These are phyloP conservation scores for Begonia masoniana DNA, from an alignment of 306 rosid genomes.

Conservation along the genomic window DNA sequence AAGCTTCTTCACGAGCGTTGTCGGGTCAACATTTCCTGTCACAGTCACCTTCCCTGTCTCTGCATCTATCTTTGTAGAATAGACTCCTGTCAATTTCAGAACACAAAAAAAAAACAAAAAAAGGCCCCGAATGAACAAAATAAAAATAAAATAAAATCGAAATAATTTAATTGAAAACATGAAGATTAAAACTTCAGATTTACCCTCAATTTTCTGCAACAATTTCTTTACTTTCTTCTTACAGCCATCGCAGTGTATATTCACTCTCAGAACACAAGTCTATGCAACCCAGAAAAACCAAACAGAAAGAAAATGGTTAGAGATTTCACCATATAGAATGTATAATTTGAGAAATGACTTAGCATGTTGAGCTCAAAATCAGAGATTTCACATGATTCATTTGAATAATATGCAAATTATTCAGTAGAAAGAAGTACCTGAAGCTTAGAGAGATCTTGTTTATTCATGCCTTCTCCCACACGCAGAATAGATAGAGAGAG, in stretches of 20 bases:
- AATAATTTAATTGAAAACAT: too few relatives aligned
- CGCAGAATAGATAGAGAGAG: not conserved
- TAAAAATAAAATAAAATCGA: not conserved
- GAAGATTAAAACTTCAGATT: too few relatives aligned
- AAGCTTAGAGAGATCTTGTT: conserved; percentile 61
- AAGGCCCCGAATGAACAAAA: not conserved
- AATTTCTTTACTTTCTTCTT: conserved; percentile 57
- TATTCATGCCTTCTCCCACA: conserved; percentile 36
- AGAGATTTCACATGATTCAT: too few relatives aligned
- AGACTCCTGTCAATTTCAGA: conserved; percentile 26
- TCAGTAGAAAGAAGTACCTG: conserved; percentile 36
- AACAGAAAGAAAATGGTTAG: not conserved
- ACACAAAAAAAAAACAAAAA: not conserved
- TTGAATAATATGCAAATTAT: not conserved
- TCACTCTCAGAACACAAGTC: conserved; percentile 59
- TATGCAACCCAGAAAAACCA: conserved; percentile 9
- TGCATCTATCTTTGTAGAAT: conserved; percentile 23
- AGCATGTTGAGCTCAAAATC: too few relatives aligned
- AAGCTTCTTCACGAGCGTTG: conserved; percentile 32
- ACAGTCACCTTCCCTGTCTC: conserved; percentile 43
- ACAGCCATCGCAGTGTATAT: conserved; percentile 68
- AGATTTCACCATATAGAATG: not conserved
- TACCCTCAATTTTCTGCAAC: conserved; percentile 75
- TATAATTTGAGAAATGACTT: not conserved
- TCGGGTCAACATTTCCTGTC: conserved; percentile 38